Evolutionary conservation across 2,329 filamentous ascomycete species (phyloP), one percentile per base, ranked within the genome.

Genomic region (Penicillium sp.): DNA sequence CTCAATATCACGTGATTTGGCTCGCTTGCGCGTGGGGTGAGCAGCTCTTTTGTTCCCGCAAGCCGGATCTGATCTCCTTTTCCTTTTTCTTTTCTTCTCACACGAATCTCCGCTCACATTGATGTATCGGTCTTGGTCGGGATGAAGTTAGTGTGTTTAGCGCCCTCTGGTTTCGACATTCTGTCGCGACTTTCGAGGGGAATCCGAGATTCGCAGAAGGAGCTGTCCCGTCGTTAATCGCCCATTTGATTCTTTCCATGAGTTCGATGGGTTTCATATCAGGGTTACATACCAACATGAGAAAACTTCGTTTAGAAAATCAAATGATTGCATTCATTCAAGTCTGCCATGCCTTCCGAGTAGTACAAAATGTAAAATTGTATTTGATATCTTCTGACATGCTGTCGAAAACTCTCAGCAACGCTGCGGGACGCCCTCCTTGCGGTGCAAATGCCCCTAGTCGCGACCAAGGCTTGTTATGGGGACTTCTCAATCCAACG

Each of bases 191-290:
- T 60, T 59, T 59, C 54, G 64, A 66, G 68, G 68, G 65, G 60
- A 54, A 54, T 59, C 55, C 55, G 60, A 69, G 66, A 62, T 58
- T 62, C 67, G 61, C 55, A 72, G 70, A 73, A 63, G 64, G 64
- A 68, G 56, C 61, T 54, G 39, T 62, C 71, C 71, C 70, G 71
- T 73, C 69, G 71, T 74, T 74, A 74, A 74, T 74, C 71, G 71
- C 71, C 68, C 71, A 67, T 66, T 71, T 64, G 64, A 63, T 63
- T 71, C 70, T 71, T 50, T 62, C 71, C 53, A 73, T 72, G 71
- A 69, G 63, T 64, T 60, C 56, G 61, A 64, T 56, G 70, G 71
- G 72, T 74, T 74, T 73, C 72, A 73, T 73, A 72, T 73, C 71
- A 73, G 71, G 71, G 71, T 67, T 66, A 73, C 68, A 73, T 69